A percentile compares a stretch with the other conserved stretches of the same genome.
These are phyloP conservation scores for Escallonia rubra DNA, from an alignment of 129 eudicot species.

Conservation along the genomic window DNA sequence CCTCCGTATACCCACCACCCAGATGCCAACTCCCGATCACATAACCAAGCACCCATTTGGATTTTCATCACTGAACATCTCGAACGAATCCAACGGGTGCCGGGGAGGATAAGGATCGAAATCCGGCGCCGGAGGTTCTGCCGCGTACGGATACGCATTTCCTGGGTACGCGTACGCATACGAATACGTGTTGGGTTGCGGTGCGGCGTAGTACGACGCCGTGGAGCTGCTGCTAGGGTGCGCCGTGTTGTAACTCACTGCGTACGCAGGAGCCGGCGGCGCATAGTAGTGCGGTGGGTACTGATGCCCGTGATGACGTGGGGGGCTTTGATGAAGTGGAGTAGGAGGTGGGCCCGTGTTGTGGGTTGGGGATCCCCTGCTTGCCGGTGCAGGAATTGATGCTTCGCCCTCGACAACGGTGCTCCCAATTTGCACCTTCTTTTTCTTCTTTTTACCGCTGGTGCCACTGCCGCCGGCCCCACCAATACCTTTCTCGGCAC, in stretches of 20 bases:
- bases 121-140: background rate
- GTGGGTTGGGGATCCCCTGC: conserved; percentile 13
- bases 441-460: conserved; percentile 45
- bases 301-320: conserved; percentile 36
- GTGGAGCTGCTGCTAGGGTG: conserved; percentile 55
- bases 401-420: background rate
- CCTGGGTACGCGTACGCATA: background rate
- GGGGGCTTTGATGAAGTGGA: conserved; percentile 29
- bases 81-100: conserved; percentile 64
- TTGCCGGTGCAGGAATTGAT: conserved; percentile 19
- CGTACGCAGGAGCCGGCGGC: conserved; percentile 54
- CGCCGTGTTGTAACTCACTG: conserved; percentile 60
- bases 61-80: conserved; percentile 80
- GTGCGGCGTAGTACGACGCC: conserved; percentile 55
- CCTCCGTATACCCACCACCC: background rate
- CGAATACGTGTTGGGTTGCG: conserved; percentile 32
- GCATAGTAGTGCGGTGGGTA: conserved; percentile 31
- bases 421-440: conserved; percentile 35
- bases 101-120: background rate
- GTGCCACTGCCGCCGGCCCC: conserved; percentile 13
- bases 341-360: conserved; percentile 16
- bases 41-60: conserved; percentile 69
- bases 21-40: conserved; percentile 12
- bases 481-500: conserved; percentile 8
- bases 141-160: background rate